These are phyloP conservation scores for Termitomyces sp. DNA, from an alignment of 768 basidiomycete species.

Conservation along the genomic window DNA sequence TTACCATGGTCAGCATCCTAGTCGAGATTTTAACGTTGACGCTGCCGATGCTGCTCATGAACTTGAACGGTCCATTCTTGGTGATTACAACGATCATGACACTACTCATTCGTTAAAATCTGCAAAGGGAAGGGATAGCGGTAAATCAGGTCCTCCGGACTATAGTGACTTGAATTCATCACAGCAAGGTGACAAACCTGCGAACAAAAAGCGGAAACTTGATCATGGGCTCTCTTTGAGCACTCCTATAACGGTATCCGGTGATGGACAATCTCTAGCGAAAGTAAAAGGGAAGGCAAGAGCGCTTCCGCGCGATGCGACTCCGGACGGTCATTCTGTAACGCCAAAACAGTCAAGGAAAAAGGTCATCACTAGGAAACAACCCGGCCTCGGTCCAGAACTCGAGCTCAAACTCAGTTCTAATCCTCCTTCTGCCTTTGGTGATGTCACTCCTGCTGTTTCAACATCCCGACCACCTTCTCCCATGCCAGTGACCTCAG, in stretches of 20 bases:
- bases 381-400: conserved; percentile 46
- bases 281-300: conserved; percentile 54
- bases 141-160: conserved; percentile 53
- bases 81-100: conserved; percentile 20
- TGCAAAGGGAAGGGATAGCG: conserved; percentile 39
- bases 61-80: conserved; percentile 50
- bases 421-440: conserved; percentile 51
- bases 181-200: conserved; percentile 28
- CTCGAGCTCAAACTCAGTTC: conserved; percentile 43
- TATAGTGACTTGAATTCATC: conserved; percentile 48
- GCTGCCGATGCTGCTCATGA: conserved; percentile 56
- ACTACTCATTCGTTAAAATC: conserved; percentile 21
- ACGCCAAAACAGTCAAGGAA: conserved; percentile 51
- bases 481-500: conserved; percentile 50
- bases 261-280: conserved; percentile 19
- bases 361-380: conserved; percentile 53
- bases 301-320: conserved; percentile 44
- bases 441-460: conserved; percentile 57
- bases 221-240: conserved; percentile 39
- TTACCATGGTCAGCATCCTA: conserved; percentile 19
- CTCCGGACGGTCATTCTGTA: conserved; percentile 49
- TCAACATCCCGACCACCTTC: conserved; percentile 65
- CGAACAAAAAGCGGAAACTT: conserved; percentile 58
- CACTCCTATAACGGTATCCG: conserved; percentile 17
- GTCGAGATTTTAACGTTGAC: conserved; percentile 27